These are phyloP conservation scores for Cymbopogon flexuosus DNA, from an alignment of 202 grass and related monocot species.

Conservation along the genomic window DNA sequence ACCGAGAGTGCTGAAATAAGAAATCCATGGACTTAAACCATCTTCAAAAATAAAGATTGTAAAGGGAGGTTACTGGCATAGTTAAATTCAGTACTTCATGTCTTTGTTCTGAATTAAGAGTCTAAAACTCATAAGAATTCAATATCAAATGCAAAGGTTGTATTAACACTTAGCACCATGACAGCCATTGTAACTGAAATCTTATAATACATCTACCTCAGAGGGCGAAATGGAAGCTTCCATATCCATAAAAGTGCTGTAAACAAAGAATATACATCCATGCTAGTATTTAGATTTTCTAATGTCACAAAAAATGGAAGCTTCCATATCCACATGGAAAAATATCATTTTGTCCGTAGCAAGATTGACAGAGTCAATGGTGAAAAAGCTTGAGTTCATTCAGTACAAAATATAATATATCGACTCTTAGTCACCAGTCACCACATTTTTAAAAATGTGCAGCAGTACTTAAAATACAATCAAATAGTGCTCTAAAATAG, in stretches of 20 bases:
- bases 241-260: neutral
- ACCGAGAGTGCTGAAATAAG: conserved; percentile 63
- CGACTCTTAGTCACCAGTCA: neutral
- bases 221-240: neutral
- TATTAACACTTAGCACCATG: neutral
- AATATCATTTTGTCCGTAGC: too few relatives aligned
- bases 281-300: neutral
- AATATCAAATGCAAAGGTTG: neutral
- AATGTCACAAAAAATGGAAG: neutral
- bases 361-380: too few relatives aligned
- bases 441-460: neutral
- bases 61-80: neutral
- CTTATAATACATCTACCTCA: neutral
- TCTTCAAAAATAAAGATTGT: neutral
- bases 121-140: neutral
- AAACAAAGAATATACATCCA: neutral
- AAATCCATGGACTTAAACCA: conserved; percentile 14
- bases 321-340: too few relatives aligned
- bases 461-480: neutral
- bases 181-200: neutral
- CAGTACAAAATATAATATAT: neutral
- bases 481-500: neutral
- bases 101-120: neutral
- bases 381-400: too few relatives aligned
- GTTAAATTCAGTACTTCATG: neutral